Conservation (phyloP, 2,329 filamentous ascomycete genomes). For the Cladobotryum mycophilum region DNA sequence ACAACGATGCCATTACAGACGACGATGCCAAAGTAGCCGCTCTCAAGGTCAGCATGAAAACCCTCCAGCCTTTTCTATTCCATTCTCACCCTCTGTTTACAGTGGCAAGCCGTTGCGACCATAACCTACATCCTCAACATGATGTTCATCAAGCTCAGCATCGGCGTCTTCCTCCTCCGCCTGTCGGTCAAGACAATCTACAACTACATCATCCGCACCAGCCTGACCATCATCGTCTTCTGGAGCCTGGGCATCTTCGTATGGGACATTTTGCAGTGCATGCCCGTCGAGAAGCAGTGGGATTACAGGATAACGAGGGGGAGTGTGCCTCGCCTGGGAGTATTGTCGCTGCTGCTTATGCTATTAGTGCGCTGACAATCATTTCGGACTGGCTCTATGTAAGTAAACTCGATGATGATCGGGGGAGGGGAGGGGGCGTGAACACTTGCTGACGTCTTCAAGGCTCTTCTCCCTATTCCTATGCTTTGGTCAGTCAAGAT, state of each 20-base stretch:
- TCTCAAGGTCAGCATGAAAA: slow-evolving; percentile 29
- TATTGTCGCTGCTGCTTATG: slow-evolving; percentile 43
- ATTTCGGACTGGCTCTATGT: slow-evolving; percentile 50
- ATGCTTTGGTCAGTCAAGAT: slow-evolving; percentile 51
- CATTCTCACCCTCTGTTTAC: neutral
- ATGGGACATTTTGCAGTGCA: slow-evolving; percentile 48
- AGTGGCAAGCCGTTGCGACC: slow-evolving; percentile 48
- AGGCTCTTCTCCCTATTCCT: slow-evolving; percentile 46
- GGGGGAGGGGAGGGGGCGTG: neutral
- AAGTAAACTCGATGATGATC: slow-evolving; percentile 14
- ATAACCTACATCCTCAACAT: slow-evolving; percentile 46
- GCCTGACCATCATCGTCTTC: slow-evolving; percentile 39
- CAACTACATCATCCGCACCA: slow-evolving; percentile 40
- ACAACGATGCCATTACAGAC: slow-evolving; percentile 39
- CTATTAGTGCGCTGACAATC: slow-evolving; percentile 46
- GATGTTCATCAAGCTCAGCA: slow-evolving; percentile 53
- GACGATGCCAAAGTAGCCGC: slow-evolving; percentile 35
- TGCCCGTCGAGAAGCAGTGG: slow-evolving; percentile 46
- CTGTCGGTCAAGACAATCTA: slow-evolving; percentile 41
- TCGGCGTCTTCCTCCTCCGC: slow-evolving; percentile 45
- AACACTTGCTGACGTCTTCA: neutral
- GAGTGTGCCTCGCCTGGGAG: slow-evolving; percentile 37
- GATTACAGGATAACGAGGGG: slow-evolving; percentile 40
- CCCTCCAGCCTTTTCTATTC: too few relatives aligned
- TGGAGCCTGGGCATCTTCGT: slow-evolving; percentile 45